A percentile compares a stretch with the other conserved stretches of the same genome.
These are phyloP conservation scores for Ascochyta clinopodiicola DNA, from an alignment of 2,329 filamentous ascomycete species.

Conservation along the genomic window DNA sequence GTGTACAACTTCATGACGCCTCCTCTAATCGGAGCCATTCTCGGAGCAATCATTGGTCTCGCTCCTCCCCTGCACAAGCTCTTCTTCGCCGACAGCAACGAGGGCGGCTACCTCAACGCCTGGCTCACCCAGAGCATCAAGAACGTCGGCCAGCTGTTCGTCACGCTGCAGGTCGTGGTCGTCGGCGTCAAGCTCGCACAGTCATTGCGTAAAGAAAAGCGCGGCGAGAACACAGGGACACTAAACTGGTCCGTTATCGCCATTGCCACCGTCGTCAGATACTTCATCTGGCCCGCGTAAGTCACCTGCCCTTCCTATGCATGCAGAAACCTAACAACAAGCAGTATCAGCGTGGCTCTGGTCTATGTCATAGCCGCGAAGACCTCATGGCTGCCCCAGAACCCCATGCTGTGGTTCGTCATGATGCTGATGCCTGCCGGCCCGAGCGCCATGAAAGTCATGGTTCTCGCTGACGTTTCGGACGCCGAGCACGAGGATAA, in stretches of 20 bases:
- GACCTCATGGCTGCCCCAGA: slow-evolving; percentile 59
- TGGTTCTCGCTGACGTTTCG: slow-evolving; percentile 59
- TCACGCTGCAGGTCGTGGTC: slow-evolving; percentile 69
- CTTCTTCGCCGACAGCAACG: slow-evolving; percentile 64
- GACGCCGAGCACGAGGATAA: slow-evolving; percentile 55
- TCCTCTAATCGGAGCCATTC: slow-evolving; percentile 65
- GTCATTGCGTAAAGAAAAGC: slow-evolving; percentile 57
- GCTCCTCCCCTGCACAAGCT: slow-evolving; percentile 64
- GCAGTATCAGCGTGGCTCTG: slow-evolving; percentile 57
- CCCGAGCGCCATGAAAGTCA: slow-evolving; percentile 62
- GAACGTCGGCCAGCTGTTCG: slow-evolving; percentile 69
- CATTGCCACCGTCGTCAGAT: slow-evolving; percentile 63
- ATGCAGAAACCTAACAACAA: slow-evolving; percentile 2
- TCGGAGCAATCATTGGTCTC: slow-evolving; percentile 66
- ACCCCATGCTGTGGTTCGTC: slow-evolving; percentile 71
- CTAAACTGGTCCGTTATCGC: slow-evolving; percentile 59
- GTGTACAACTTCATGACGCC: slow-evolving; percentile 65
- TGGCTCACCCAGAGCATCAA: slow-evolving; percentile 69
- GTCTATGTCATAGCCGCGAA: slow-evolving; percentile 63
- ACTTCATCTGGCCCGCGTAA: slow-evolving; percentile 65
- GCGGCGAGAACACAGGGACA: slow-evolving; percentile 49
- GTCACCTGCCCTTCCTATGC: background rate
- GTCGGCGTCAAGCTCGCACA: slow-evolving; percentile 70
- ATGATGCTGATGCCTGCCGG: slow-evolving; percentile 67
- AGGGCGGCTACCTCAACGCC: slow-evolving; percentile 70